Evolutionary conservation across 202 grass and related monocot species (phyloP).

Genomic region (Schoenoplectus tabernaemontani): DNA sequence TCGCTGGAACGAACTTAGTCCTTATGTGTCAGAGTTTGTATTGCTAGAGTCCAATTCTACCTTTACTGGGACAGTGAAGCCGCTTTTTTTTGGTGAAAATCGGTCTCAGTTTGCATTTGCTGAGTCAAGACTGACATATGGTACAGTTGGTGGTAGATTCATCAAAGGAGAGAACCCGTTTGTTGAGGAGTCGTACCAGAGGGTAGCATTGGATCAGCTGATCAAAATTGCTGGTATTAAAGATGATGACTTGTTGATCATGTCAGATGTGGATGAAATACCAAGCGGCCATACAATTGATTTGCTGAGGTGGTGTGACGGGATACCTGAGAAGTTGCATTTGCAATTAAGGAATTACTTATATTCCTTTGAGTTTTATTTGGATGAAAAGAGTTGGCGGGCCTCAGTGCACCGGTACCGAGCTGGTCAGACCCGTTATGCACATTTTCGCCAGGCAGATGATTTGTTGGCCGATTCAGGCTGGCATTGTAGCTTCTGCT

Average conservation of each 20-base stretch:
- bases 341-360: slow-evolving; percentile 92
- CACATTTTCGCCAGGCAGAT: slow-evolving; percentile 72
- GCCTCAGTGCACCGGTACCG: slow-evolving; percentile 67
- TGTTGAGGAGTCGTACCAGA: slow-evolving; percentile 93
- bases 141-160: slow-evolving; percentile 64
- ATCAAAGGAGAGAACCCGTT: slow-evolving; percentile 87
- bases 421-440: slow-evolving; percentile 68
- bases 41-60: slow-evolving; percentile 96
- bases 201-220: slow-evolving; percentile 85
- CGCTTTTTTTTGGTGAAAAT: slow-evolving; percentile 62
- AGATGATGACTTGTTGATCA: slow-evolving; percentile 92
- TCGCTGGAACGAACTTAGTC: slow-evolving; percentile 94
- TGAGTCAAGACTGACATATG: slow-evolving; percentile 71
- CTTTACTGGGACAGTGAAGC: slow-evolving; percentile 64
- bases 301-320: slow-evolving; percentile 86
- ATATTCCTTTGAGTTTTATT: slow-evolving; percentile 88
- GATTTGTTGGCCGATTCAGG: slow-evolving; percentile 87
- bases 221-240: slow-evolving; percentile 63
- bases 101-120: slow-evolving; percentile 54
- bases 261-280: slow-evolving; percentile 99
- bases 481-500: slow-evolving; percentile 99
- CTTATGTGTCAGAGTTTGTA: slow-evolving; percentile 86
- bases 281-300: slow-evolving; percentile 84
- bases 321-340: slow-evolving; percentile 77
- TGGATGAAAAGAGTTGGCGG: slow-evolving; percentile 92